Evolutionary conservation across 23 red algal genomes (phyloP), one percentile per base, ranked within the genome.

Genomic region (Pyropia haitanensis): DNA sequence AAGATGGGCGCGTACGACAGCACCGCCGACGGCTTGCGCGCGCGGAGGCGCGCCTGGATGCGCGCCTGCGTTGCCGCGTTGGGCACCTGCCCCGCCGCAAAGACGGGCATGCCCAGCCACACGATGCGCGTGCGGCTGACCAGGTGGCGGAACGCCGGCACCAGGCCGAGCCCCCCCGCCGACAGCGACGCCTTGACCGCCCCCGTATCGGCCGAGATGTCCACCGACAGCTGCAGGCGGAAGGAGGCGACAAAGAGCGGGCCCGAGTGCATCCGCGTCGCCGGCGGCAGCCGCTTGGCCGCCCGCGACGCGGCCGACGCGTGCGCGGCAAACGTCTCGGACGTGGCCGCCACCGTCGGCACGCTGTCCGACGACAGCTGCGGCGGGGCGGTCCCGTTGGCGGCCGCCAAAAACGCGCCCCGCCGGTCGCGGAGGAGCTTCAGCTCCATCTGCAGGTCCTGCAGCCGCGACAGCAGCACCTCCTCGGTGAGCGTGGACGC

Each of bases 1-100:
- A 89, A 96, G 31, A 96, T 52, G 7, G 91, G 91, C 6, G 85
- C 73, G 51, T 81, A 96, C 12, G 73, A 61, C 27, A 79, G 61
- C 30, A 78, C 49, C 12, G 66, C 65, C 5, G 31, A 32, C 23
- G 55, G 25, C 21, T 58, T 58, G 61, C 23, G 24, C 28, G 72
- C 69, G 34, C 72, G 83, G 25, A 60, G 51, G 18, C 71, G 72
- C 71, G 77, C 77, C 49, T 79, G 67, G 60, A 51, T 58, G 2
- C 83, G 73, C 58, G 76, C 54, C 39, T 67, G 31, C 25, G 56
- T 17, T 0, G 73, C 59, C 54, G 67, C 46, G 27, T 72, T 24
- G 7, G 83, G 56, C 4, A 51, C 83, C 48, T 63, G 71, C 8
- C 76, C 71, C 59, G 59, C 62, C 3, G 70, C 75, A 48, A 76